Evolutionary conservation across 306 rosid genomes (phyloP), one percentile per base, ranked within the genome.

Genomic region (Potentilla sterilis): DNA sequence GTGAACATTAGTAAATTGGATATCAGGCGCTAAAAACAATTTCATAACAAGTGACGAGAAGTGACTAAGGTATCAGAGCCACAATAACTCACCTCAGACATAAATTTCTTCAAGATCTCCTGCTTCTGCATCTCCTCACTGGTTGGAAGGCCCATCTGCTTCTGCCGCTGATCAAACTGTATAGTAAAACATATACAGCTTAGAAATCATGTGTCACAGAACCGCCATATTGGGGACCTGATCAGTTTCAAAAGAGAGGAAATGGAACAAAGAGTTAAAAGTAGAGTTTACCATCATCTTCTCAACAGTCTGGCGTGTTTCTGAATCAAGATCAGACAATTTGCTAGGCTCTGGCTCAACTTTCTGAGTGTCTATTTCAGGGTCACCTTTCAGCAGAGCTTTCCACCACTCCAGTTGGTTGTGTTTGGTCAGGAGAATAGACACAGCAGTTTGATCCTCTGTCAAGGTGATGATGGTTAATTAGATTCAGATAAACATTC

Each of bases 401-500:
- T 88, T 96, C 99, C 99, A 96, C 99, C 99, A 96, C 73, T 89
- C 97, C 98, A 96, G 87, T 82, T 92, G 97, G 81, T 96, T 88
- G 59, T 87, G 96, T 85, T 96, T 96, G 73, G 99, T 96, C 85
- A 96, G 85, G 49, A 96, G 98, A 82, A 96, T 87, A 62, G 96
- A 88, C 75, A 96, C 0, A 16, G 85, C 38, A 67, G 69, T 89
- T 75, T 92, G 96, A 80, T 96, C 99, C 98, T 96, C 98, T 96
- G 94, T 70, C 89, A 79, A 35, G 84, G 64, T 46, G 21, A 66
- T 13, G 28, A 19, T 28, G 37, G 9, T 32, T 62, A 7, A 76
- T 42, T 2, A 47, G 49, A 74, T 61, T 22, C 59, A 32, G 10
- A 21, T 32, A 55, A 0, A 2, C 48, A 54, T 4, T 54, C 48